phyloP scores from a whole-genome alignment of 306 rosid genomes.

The Fagus sylvatica region DNA sequence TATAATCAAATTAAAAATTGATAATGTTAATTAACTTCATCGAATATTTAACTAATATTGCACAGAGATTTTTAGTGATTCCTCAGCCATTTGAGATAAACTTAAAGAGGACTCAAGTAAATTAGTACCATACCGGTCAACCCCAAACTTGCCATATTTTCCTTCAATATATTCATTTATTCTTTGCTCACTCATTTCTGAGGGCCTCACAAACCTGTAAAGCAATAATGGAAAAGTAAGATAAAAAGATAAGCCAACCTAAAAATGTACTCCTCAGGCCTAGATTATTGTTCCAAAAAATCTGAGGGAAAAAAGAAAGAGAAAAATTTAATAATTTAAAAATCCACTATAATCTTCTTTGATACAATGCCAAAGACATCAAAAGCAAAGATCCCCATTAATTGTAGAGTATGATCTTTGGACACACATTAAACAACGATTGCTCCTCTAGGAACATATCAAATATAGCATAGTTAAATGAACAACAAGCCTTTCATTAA shows the following conservation, averaged over 20 bases:
- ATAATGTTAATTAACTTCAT: background rate
- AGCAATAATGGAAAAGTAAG: conserved; percentile 23
- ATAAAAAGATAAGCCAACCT: background rate
- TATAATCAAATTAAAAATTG: background rate
- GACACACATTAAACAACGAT: background rate
- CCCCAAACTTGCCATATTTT: conserved; percentile 92
- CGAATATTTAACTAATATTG: background rate
- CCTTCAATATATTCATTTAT: conserved; percentile 84
- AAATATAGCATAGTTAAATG: background rate
- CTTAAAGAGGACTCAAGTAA: conserved; percentile 4
- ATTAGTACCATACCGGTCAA: conserved; percentile 61
- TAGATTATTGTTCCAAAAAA: background rate
- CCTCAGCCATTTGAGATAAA: background rate
- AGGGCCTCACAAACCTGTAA: conserved; percentile 87
- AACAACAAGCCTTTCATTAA: background rate
- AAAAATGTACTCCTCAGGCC: conserved; percentile 1
- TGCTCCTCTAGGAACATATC: background rate
- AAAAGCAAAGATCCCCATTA: background rate
- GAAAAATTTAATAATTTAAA: background rate
- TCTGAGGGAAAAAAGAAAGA: background rate
- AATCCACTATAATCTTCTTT: background rate
- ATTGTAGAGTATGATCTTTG: background rate
- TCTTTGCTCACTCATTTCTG: conserved; percentile 64
- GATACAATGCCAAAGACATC: background rate
- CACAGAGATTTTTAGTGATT: background rate